phyloP scores from a whole-genome alignment of 352 stramenopile genomes.

The Peronospora farinosa region DNA sequence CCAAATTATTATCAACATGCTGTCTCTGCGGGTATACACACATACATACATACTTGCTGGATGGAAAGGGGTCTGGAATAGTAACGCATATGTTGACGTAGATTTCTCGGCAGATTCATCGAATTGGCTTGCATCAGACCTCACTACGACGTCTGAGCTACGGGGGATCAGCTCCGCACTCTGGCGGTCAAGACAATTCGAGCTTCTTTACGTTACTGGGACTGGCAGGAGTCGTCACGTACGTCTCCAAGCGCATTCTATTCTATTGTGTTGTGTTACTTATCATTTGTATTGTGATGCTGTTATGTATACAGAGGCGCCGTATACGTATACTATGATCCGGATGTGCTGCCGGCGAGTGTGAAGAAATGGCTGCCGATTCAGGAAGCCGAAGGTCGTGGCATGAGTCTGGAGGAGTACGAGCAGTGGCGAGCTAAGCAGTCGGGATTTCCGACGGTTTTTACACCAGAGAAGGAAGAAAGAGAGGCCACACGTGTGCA shows the following conservation, averaged over 20 bases:
- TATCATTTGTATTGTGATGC: neutral
- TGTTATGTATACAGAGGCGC: conserved; percentile 41
- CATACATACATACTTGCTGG: too few relatives aligned
- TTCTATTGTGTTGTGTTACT: neutral
- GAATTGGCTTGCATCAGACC: conserved; percentile 30
- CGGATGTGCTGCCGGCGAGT: conserved; percentile 63
- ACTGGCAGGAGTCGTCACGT: conserved; percentile 59
- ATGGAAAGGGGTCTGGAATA: neutral
- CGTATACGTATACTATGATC: conserved; percentile 82
- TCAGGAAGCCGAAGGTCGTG: conserved; percentile 70
- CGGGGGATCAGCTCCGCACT: conserved; percentile 42
- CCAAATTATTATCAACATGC: conserved; percentile 14
- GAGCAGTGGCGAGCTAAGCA: conserved; percentile 80
- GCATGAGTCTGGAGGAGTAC: conserved; percentile 85
- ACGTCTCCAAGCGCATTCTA: neutral
- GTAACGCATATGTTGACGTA: conserved; percentile 7
- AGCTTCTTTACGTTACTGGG: conserved; percentile 74
- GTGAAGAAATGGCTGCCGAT: conserved; percentile 79
- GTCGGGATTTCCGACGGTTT: conserved; percentile 32
- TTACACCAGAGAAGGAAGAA: conserved; percentile 36
- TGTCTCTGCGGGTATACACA: conserved; percentile 19
- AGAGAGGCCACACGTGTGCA: conserved; percentile 18
- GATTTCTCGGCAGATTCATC: conserved; percentile 28
- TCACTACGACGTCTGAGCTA: conserved; percentile 60
- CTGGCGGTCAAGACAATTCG: conserved; percentile 68